phyloP scores from a whole-genome alignment of 768 basidiomycete genomes.

The Trametes gibbosa region DNA sequence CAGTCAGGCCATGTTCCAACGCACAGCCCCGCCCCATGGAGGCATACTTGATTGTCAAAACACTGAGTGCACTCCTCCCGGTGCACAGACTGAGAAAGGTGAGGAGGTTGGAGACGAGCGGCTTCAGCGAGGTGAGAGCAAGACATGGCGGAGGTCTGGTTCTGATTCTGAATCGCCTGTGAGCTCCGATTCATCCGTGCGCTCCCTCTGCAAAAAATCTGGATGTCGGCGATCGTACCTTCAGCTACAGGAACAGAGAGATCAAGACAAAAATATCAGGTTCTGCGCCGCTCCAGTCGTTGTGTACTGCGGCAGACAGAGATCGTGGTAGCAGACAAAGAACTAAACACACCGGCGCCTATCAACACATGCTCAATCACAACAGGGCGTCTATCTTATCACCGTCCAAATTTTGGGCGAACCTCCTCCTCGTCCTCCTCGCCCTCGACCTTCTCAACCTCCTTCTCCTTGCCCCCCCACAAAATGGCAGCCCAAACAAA shows the following conservation, averaged over 20 bases:
- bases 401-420: constrained; percentile 1
- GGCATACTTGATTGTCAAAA: constrained; percentile 83
- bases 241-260: too few relatives aligned
- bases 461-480: background rate
- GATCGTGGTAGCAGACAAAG: background rate
- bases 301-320: background rate
- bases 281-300: too few relatives aligned
- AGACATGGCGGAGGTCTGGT: constrained; percentile 24
- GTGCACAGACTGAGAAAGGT: constrained; percentile 69
- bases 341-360: background rate
- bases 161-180: background rate
- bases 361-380: background rate
- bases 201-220: background rate
- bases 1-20: background rate
- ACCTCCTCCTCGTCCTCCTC: background rate
- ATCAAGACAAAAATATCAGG: too few relatives aligned
- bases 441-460: background rate
- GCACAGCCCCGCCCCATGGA: background rate
- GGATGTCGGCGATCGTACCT: constrained; percentile 10
- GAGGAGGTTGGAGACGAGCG: constrained; percentile 51
- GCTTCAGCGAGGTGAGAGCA: constrained; percentile 58
- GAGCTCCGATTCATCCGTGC: background rate
- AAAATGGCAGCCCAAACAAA: constrained; percentile 47
- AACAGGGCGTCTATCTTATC: constrained; percentile 14
- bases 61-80: constrained; percentile 97